Evolutionary conservation across 2,329 filamentous ascomycete species (phyloP).

Genomic region (Tolypocladium tundrense): DNA sequence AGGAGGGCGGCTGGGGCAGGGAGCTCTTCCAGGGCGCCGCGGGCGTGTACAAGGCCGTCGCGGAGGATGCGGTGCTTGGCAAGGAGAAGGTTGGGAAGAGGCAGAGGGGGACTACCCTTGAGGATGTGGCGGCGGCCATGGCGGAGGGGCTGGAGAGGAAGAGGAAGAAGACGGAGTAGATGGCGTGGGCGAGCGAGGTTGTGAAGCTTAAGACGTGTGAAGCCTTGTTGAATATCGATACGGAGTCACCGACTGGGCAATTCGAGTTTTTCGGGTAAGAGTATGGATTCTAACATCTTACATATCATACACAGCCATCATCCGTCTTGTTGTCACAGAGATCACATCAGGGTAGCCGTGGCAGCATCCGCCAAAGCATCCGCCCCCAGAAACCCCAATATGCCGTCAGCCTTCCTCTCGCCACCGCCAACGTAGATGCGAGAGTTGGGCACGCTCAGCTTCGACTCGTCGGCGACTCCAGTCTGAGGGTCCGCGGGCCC

Average conservation of each 20-base stretch:
- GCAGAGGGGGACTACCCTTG: slow-evolving; percentile 42
- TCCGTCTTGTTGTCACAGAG: neutral
- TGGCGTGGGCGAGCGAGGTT: neutral
- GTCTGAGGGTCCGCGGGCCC: slow-evolving; percentile 7
- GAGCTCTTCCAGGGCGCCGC: slow-evolving; percentile 50
- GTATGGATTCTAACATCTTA: neutral
- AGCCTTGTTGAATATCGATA: neutral
- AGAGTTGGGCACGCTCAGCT: slow-evolving; percentile 24
- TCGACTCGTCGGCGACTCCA: slow-evolving; percentile 11
- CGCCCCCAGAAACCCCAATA: slow-evolving; percentile 2
- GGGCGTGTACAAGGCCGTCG: slow-evolving; percentile 49
- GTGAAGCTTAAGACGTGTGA: neutral
- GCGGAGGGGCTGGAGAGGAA: slow-evolving; percentile 36
- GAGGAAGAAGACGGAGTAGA: slow-evolving; percentile 23
- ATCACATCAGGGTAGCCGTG: slow-evolving; percentile 3
- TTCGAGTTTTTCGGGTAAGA: neutral
- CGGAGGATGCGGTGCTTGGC: slow-evolving; percentile 50
- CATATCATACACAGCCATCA: neutral
- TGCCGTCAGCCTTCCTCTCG: neutral
- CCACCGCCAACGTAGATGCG: slow-evolving; percentile 14
- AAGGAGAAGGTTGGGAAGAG: slow-evolving; percentile 47
- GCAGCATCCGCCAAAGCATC: slow-evolving; percentile 6
- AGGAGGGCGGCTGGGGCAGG: slow-evolving; percentile 51
- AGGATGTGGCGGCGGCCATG: slow-evolving; percentile 44
- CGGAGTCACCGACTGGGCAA: neutral